phyloP scores from a whole-genome alignment of 2,329 filamentous ascomycete genomes.

The Trichoderma koningiopsis region DNA sequence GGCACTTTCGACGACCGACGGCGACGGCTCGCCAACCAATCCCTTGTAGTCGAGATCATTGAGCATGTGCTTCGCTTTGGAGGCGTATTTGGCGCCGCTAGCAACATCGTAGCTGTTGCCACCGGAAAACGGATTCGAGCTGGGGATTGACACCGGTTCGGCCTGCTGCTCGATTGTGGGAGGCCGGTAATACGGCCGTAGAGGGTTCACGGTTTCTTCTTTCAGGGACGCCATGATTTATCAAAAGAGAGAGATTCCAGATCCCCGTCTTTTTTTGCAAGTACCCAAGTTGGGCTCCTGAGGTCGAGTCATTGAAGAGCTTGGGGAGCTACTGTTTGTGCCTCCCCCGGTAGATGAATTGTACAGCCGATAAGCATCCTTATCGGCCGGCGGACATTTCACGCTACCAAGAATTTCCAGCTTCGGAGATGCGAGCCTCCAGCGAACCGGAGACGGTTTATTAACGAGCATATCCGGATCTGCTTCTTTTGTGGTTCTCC shows the following conservation, averaged over 20 bases:
- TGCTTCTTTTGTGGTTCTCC: slow-evolving; percentile 1
- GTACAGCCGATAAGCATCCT: slow-evolving; percentile 36
- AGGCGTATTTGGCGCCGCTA: slow-evolving; percentile 39
- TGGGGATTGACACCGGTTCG: slow-evolving; percentile 42
- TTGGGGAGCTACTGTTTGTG: slow-evolving; percentile 29
- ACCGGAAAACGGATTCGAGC: slow-evolving; percentile 50
- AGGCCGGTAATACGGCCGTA: slow-evolving; percentile 70
- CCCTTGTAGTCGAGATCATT: slow-evolving; percentile 91
- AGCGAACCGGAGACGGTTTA: slow-evolving; percentile 21
- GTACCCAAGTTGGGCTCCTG: slow-evolving; percentile 22
- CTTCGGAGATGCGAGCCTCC: slow-evolving; percentile 36
- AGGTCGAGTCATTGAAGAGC: slow-evolving; percentile 27
- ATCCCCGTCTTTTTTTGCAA: slow-evolving; percentile 31
- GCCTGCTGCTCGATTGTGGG: slow-evolving; percentile 55
- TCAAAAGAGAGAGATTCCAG: slow-evolving; percentile 33
- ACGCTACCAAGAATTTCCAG: slow-evolving; percentile 29
- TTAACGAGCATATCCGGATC: slow-evolving; percentile 17
- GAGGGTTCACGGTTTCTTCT: slow-evolving; percentile 59
- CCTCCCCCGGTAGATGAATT: slow-evolving; percentile 41
- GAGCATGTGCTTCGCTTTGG: slow-evolving; percentile 79
- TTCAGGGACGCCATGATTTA: slow-evolving; percentile 50
- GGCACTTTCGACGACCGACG: slow-evolving; percentile 71
- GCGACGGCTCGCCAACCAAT: slow-evolving; percentile 76
- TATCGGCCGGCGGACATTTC: slow-evolving; percentile 33
- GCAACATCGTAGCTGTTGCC: slow-evolving; percentile 46